A percentile compares a stretch with the other conserved stretches of the same genome.
Conservation (phyloP, 139 green algal genomes). For the Axilococcus clingmanii region DNA sequence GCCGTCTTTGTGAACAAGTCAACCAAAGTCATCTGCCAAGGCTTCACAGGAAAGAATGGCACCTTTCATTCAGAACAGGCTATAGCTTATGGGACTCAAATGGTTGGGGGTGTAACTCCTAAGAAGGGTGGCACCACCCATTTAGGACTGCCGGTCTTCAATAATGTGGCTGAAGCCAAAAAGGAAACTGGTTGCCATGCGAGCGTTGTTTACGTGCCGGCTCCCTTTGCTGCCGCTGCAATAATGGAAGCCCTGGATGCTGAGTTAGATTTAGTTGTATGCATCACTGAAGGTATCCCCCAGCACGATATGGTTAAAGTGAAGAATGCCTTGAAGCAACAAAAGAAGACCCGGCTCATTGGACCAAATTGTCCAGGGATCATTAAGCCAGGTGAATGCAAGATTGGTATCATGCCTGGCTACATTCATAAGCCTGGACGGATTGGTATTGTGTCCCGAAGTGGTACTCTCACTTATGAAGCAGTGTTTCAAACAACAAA, state of each 20-base stretch:
- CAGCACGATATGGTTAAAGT: constrained; percentile 48
- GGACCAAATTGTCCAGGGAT: constrained; percentile 97
- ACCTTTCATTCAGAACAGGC: constrained; percentile 97
- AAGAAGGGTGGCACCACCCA: constrained; percentile 92
- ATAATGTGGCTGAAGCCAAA: constrained; percentile 82
- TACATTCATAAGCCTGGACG: constrained; percentile 95
- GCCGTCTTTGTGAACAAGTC: constrained; percentile 96
- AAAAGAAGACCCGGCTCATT: constrained; percentile 88
- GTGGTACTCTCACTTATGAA: constrained; percentile 97
- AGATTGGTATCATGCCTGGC: constrained; percentile 98
- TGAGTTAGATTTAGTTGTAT: constrained; percentile 94
- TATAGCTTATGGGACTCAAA: constrained; percentile 95
- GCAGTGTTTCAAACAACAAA: constrained; percentile 93
- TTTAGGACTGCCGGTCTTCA: constrained; percentile 94
- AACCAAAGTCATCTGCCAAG: constrained; percentile 91
- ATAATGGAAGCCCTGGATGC: constrained; percentile 91
- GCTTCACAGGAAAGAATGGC: constrained; percentile 96
- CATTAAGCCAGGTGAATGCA: constrained; percentile 98
- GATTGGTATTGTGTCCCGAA: constrained; percentile 95
- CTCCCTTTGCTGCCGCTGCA: constrained; percentile 84
- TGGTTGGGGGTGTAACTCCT: constrained; percentile 95
- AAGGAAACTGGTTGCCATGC: constrained; percentile 65
- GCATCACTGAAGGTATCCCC: constrained; percentile 98
- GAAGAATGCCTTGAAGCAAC: constrained; percentile 82
- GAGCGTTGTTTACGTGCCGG: constrained; percentile 92